These are phyloP conservation scores for Lactarius akahatsu DNA, from an alignment of 768 basidiomycete species.

Conservation along the genomic window DNA sequence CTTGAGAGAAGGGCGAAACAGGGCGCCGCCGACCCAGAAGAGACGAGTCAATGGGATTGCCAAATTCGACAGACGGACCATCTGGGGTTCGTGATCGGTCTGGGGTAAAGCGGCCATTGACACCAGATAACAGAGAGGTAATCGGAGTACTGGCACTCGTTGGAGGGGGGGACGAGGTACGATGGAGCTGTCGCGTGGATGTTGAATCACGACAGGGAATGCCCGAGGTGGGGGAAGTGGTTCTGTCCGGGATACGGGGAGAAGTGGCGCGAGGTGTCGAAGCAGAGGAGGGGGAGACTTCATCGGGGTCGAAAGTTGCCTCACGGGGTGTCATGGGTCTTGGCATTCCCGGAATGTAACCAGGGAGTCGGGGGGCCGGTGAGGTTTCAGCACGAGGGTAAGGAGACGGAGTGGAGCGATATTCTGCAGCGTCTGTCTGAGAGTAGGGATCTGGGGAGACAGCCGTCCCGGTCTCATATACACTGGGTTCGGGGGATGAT, in stretches of 20 bases:
- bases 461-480: conserved; percentile 66
- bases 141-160: conserved; percentile 36
- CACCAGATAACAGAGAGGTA: conserved; percentile 47
- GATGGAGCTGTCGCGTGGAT: conserved; percentile 43
- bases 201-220: conserved; percentile 56
- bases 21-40: conserved; percentile 60
- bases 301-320: conserved; percentile 60
- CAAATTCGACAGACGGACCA: conserved; percentile 26
- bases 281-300: conserved; percentile 66
- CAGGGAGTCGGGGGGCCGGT: conserved; percentile 60
- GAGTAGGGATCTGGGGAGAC: conserved; percentile 63
- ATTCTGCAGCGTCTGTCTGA: conserved; percentile 46
- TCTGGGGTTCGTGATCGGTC: conserved; percentile 38
- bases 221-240: conserved; percentile 40
- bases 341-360: conserved; percentile 89
- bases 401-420: conserved; percentile 61
- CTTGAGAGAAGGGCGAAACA: conserved; percentile 66
- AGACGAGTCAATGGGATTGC: conserved; percentile 43
- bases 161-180: conserved; percentile 49
- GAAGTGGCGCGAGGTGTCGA: conserved; percentile 78
- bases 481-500: conserved; percentile 33
- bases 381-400: conserved; percentile 51
- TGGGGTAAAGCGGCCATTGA: conserved; percentile 66
- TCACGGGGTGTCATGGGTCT: conserved; percentile 89
- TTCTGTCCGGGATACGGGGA: conserved; percentile 44